A percentile compares a stretch with the other conserved stretches of the same genome.
Evolutionary conservation across 108 stramenopile genomes (phyloP).

Genomic region (Mayamaea pseudoterrestris): DNA sequence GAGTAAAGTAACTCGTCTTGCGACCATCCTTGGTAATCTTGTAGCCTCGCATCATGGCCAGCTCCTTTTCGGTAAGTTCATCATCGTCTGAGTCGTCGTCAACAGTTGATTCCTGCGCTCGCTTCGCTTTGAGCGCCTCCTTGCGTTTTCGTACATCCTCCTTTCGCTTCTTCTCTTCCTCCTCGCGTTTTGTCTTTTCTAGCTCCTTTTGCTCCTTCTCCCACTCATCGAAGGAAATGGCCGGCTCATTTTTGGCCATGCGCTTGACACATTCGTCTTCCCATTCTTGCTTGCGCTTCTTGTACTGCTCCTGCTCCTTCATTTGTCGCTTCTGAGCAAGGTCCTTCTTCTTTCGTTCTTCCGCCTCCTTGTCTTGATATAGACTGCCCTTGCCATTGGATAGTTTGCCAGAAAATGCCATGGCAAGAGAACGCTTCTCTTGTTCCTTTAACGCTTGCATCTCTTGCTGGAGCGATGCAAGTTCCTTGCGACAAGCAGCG

Average conservation of each 20-base stretch:
- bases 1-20: conserved; percentile 89
- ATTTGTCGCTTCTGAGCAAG: conserved; percentile 18
- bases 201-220: conserved; percentile 47
- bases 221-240: conserved; percentile 67
- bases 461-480: conserved; percentile 38
- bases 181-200: conserved; percentile 35
- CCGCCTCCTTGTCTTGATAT: conserved; percentile 73
- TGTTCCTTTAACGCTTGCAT: conserved; percentile 25
- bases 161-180: conserved; percentile 37
- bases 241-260: conserved; percentile 47
- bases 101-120: conserved; percentile 11
- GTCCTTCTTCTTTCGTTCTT: conserved; percentile 34
- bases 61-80: conserved; percentile 55
- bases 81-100: conserved; percentile 43
- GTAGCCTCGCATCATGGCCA: conserved; percentile 76
- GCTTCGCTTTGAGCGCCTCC: conserved; percentile 11
- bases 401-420: conserved; percentile 38
- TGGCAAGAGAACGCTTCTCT: conserved; percentile 47
- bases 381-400: conserved; percentile 25
- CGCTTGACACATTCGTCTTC: conserved; percentile 73
- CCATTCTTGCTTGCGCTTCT: conserved; percentile 67
- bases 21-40: conserved; percentile 90
- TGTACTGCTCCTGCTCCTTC: conserved; percentile 34
- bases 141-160: conserved; percentile 34
- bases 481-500: conserved; percentile 50